phyloP scores from a whole-genome alignment of 768 basidiomycete species.

The Mycena indigotica region DNA sequence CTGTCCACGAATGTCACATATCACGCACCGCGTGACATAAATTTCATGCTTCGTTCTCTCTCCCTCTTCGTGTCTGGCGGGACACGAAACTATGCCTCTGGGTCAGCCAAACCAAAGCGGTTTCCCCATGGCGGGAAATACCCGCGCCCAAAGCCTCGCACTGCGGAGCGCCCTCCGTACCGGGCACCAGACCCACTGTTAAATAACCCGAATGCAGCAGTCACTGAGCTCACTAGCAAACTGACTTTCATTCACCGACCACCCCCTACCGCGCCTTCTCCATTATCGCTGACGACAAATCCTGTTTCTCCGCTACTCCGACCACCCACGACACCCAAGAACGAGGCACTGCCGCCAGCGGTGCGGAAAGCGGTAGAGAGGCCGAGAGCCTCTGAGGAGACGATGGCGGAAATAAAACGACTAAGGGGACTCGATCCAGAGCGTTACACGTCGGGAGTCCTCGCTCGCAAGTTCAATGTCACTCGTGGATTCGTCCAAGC shows the following conservation, averaged over 20 bases:
- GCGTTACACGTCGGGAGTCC: constrained; percentile 59
- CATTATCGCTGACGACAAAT: constrained; percentile 66
- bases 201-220: constrained; percentile 53
- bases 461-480: constrained; percentile 80
- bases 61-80: constrained; percentile 25
- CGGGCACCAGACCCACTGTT: constrained; percentile 60
- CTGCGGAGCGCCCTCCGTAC: constrained; percentile 56
- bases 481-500: constrained; percentile 66
- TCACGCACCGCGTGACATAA: too few relatives aligned
- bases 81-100: constrained; percentile 41
- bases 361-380: constrained; percentile 41
- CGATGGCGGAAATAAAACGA: constrained; percentile 56
- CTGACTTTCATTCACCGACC: constrained; percentile 84
- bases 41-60: constrained; percentile 12
- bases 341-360: constrained; percentile 47
- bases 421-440: constrained; percentile 61
- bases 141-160: constrained; percentile 52
- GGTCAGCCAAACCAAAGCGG: constrained; percentile 33
- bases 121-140: constrained; percentile 25
- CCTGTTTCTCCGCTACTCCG: constrained; percentile 74
- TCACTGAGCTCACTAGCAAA: constrained; percentile 47
- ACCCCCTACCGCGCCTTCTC: constrained; percentile 77
- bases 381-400: constrained; percentile 52
- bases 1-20: too few relatives aligned
- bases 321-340: constrained; percentile 32